Base-by-base conservation (phyloP, 1,139 yeast species). In the Kodamaea ohmeri region DNA sequence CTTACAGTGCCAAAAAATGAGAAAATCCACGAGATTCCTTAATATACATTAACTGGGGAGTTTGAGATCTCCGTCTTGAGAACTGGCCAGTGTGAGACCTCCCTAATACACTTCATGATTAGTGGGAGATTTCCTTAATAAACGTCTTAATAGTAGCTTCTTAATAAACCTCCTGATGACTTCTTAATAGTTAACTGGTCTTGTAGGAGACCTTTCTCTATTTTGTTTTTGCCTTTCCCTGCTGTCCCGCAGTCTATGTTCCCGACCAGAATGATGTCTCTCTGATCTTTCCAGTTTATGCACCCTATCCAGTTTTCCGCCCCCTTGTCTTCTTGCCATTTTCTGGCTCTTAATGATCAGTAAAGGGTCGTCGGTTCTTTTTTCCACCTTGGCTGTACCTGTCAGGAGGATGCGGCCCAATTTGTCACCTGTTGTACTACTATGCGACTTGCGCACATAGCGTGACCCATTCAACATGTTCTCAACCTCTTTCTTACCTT, bases 301-400 rank as follows among this genome's bases (percentile, higher is more conserved):
- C 17, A 4, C 16, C 32, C 4, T 11, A 15, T 16, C 33, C 20
- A 3, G 12, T 29, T 24, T 38, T 44, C 45, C 49, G 44, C 46
- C 48, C 39, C 45, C 29, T 45, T n/a, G n/a, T n/a, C 54, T 13
- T 45, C 41, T 25, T 46, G 50, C 21, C 64, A 49, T 52, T 43
- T 69, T 73, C 40, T 67, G 69, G 43, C 61, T 55, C 47, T 64
- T 66, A 15, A 80, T 73, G 42, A 61, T 67, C 42, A 71, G 52
- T 63, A 81, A 63, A 1, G 87, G 87, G 49, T 81, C 88, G 33
- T 76, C 76, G 3, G 53, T 52, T 4, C 55, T 45, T 0, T 65
- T 53, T 14, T 21, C 34, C 35, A 25, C 19, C 41, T 41, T 35
- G 49, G 43, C 34, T 51, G 56, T 40, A 35, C 49, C 50, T 1